Base-by-base conservation (phyloP, 2,329 filamentous ascomycete species). In the Penicillium fuscoglaucum region DNA sequence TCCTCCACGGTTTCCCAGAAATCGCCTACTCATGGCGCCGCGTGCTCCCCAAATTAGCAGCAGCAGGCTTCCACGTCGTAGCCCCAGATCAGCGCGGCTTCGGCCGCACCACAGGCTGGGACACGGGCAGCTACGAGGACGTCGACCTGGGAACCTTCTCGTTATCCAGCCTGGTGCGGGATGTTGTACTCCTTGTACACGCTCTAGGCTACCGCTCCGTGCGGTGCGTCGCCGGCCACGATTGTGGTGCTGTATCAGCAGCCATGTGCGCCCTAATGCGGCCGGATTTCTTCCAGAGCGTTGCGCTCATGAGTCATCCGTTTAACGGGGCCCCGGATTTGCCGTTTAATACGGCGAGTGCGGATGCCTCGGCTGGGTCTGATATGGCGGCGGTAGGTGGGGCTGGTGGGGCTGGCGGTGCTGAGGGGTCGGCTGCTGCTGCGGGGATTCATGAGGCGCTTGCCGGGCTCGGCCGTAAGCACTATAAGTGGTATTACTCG, bases 1-100 rank as follows among this genome's bases (percentile, higher is more conserved):
- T 88, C 49, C 80, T 84, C 48, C 87, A 89, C 71, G 87, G 87
- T 39, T 90, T 84, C 61, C 87, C 87, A 1, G 87, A 90, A 67
- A 77, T 90, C 2, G 85, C 87, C 29, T 90, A 83, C 70, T 89
- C 87, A 47, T 90, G 87, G 86, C 83, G 87, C 52, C 84, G 86
- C 56, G 74, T 89, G 37, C 79, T 90, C 66, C 80, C 82, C 7
- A 69, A 76, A 0, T 76, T 90, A n/a, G 84, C 87, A 6, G 72
- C 74, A 0, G 78, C 80, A 6, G 87, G 87, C 29, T 90, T 85
- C 72, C 82, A 87, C 67, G 86, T 87, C 53, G 83, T 90, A 2
- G 87, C 87, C 1, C 84, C 84, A 37, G 87, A 90, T 66, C 86
- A 88, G 66, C 81, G 87, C 49, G 87, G 87, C 8, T 90, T 88